Base-by-base conservation (phyloP, 331 rosid genomes). In the Pyracantha coccinea region DNA sequence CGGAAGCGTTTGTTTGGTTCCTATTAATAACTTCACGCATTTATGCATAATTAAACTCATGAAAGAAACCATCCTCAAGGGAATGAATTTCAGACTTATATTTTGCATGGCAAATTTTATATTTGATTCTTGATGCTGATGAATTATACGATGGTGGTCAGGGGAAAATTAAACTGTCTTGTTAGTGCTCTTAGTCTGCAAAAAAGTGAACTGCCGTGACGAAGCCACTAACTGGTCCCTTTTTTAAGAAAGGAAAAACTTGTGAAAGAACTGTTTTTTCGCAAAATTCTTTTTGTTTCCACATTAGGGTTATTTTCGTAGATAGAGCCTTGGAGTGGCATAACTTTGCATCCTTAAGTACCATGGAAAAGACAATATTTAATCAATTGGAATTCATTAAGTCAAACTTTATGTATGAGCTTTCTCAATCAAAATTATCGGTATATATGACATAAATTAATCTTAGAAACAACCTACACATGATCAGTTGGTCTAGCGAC, bases 21-120 rank as follows among this genome's bases (percentile, higher is more conserved):
- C 4, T 35, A 35, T 35, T 35, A 35, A 35, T 35, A 35, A 35
- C 44, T 35, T 35, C 44, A 35, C 44, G 44, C 44, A 35, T 35
- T 9, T 35, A 13, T 35, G 44, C 44, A 35, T 9, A 35, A 2
- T 9, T 35, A 35, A 35, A 35, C 44, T 72, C 38, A 10, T 10
- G 67, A 5, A 70, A 31, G 14, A 52, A 28, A 35, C 13, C 4
- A 35, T 4, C 0, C 13, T 0, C 0, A 35, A 38, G 4, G 0
- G 45, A 1, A 38, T 0, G 1, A 38, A 38, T 10, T 38, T 1
- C 14, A 38, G 4, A 0, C 0, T 14, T 0, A 0, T 38, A 38
- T 0, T 38, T 38, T 38, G 3, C 14, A 38, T 38, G 45, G 0
- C 4, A 38, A 0, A 10, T 38, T 38, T 38, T 38, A 0, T 1